phyloP scores from a whole-genome alignment of 768 basidiomycete species.

The Brasilioporus rufonigricans region DNA sequence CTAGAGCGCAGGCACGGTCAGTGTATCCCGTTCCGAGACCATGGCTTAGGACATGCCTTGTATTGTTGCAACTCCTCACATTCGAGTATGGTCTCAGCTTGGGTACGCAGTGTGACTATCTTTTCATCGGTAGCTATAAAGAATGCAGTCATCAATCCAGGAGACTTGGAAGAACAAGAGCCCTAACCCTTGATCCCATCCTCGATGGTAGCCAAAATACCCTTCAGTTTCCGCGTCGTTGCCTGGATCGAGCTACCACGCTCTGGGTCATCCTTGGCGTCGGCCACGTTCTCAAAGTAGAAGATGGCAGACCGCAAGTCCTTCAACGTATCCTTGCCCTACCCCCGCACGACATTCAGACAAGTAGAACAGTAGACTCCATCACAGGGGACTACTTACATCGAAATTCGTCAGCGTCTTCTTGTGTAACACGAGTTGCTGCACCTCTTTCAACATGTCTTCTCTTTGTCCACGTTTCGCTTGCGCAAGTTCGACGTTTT shows the following conservation, averaged over 20 bases:
- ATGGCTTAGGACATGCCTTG: constrained; percentile 39
- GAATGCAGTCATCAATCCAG: background rate
- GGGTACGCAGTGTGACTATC: constrained; percentile 43
- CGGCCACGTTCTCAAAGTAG: constrained; percentile 70
- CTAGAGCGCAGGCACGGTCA: constrained; percentile 35
- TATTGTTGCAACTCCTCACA: constrained; percentile 63
- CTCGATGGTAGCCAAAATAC: constrained; percentile 50
- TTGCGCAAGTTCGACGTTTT: constrained; percentile 47
- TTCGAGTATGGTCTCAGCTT: constrained; percentile 50
- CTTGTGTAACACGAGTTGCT: constrained; percentile 44
- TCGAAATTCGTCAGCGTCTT: constrained; percentile 50
- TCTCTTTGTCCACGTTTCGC: constrained; percentile 34
- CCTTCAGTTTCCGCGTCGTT: constrained; percentile 51
- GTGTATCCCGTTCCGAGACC: background rate
- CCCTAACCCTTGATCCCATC: constrained; percentile 50
- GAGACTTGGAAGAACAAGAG: background rate
- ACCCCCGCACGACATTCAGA: background rate
- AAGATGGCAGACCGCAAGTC: constrained; percentile 60
- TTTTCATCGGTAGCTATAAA: constrained; percentile 51
- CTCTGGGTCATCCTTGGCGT: constrained; percentile 42
- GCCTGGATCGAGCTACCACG: constrained; percentile 44
- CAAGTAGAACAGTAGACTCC: background rate
- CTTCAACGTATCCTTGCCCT: constrained; percentile 64
- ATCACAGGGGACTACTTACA: constrained; percentile 38
- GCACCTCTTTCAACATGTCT: constrained; percentile 47